Conservation (phyloP, 2,329 filamentous ascomycete genomes). For the Kalmusia sp. region DNA sequence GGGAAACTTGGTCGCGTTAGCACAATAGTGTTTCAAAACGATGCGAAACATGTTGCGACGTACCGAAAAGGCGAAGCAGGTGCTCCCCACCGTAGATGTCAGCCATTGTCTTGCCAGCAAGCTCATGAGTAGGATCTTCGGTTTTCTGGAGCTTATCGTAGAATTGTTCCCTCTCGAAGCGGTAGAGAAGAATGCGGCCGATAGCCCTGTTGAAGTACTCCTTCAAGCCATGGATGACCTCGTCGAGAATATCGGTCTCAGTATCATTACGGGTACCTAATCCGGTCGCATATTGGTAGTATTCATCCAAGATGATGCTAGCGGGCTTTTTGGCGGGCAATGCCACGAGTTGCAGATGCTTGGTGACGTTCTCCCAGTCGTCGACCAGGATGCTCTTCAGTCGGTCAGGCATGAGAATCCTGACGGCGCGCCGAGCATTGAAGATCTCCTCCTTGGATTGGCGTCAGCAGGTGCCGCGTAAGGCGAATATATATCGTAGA, state of each 20-base stretch:
- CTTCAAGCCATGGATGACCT: constrained; percentile 83
- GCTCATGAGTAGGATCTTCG: constrained; percentile 65
- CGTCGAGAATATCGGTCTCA: constrained; percentile 85
- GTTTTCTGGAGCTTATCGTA: constrained; percentile 76
- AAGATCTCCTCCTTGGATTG: constrained; percentile 85
- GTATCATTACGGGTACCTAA: constrained; percentile 64
- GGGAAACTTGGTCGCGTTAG: constrained; percentile 67
- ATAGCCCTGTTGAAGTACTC: constrained; percentile 95
- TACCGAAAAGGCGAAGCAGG: constrained; percentile 86
- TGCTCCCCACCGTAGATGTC: constrained; percentile 96
- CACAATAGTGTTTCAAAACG: constrained; percentile 4
- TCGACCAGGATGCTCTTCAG: constrained; percentile 94
- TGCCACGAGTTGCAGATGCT: constrained; percentile 87
- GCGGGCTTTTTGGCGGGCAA: constrained; percentile 81
- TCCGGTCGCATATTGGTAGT: constrained; percentile 76
- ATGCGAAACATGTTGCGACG: constrained; percentile 28
- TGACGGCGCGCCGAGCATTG: constrained; percentile 81
- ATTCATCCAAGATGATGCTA: constrained; percentile 79
- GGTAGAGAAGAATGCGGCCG: constrained; percentile 88
- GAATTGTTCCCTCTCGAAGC: constrained; percentile 91
- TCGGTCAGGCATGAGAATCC: constrained; percentile 84
- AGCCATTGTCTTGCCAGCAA: constrained; percentile 73
- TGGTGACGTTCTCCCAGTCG: constrained; percentile 98
- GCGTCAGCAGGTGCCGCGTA: neutral
- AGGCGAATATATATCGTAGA: neutral